Percentiles rank a stretch among this genome's conserved stretches.
Evolutionary conservation across 2,329 filamentous ascomycete genomes (phyloP).

Genomic region (Chrysoporthe austroafricana): DNA sequence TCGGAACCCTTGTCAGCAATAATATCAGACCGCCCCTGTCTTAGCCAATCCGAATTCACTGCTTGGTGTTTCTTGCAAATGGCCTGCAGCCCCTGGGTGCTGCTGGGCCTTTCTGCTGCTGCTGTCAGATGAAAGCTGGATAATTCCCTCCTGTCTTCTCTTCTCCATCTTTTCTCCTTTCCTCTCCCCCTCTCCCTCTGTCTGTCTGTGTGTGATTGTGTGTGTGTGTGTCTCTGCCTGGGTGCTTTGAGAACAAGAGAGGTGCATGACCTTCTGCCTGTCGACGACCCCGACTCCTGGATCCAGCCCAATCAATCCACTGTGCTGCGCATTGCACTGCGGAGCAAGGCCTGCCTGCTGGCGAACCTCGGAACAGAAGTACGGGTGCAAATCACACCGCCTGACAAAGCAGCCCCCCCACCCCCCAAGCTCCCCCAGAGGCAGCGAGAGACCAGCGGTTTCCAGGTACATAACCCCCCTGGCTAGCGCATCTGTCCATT

Average conservation of each 20-base stretch:
- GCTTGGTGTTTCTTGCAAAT: slow-evolving; percentile 7
- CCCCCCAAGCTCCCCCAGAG: not conserved
- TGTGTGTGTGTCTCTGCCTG: not conserved
- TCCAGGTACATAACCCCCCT: not conserved
- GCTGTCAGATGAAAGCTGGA: not conserved
- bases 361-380: not conserved
- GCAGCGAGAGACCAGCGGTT: not conserved
- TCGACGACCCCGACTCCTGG: not conserved
- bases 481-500: not conserved
- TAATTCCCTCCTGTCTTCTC: not conserved
- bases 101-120: not conserved
- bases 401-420: not conserved
- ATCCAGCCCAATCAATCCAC: not conserved
- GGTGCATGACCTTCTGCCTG: not conserved
- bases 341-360: not conserved
- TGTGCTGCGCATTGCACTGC: not conserved
- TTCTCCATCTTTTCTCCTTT: not conserved
- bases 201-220: not conserved
- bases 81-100: slow-evolving; percentile 9
- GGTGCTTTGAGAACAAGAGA: too few species aligned
- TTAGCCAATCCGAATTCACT: slow-evolving; percentile 12
- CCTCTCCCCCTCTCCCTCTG: not conserved
- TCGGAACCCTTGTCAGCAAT: slow-evolving; percentile 1
- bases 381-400: slow-evolving; percentile 3
- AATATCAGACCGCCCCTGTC: slow-evolving; percentile 15